phyloP scores from a whole-genome alignment of 2,329 filamentous ascomycete species.

The Diaporthe caulivora region DNA sequence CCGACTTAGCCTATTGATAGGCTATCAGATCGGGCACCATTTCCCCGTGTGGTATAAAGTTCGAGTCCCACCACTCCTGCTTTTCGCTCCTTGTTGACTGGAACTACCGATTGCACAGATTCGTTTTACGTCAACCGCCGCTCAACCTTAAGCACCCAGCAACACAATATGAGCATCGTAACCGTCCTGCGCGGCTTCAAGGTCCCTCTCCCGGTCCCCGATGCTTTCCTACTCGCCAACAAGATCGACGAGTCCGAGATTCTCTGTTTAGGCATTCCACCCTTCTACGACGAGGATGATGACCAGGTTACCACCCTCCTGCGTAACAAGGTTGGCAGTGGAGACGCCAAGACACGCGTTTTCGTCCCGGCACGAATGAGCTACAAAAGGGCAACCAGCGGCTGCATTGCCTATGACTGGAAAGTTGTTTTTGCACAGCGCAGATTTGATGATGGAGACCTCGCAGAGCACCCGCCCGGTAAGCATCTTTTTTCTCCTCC shows the following conservation, averaged over 20 bases:
- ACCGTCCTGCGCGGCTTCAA: constrained; percentile 26
- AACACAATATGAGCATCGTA: constrained; percentile 8
- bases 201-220: constrained; percentile 23
- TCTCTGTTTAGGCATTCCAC: constrained; percentile 15
- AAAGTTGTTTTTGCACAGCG: constrained; percentile 16
- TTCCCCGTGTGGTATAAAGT: no score
- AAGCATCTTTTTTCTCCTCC: no score
- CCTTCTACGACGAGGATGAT: neutral
- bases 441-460: neutral
- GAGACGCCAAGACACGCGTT: constrained; percentile 23
- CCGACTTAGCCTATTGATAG: no score
- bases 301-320: constrained; percentile 19
- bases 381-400: neutral
- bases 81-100: no score
- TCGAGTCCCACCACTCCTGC: no score
- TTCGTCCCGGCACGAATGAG: neutral
- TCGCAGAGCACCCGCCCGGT: neutral
- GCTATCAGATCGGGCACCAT: no score
- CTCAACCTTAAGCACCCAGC: neutral
- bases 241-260: constrained; percentile 12
- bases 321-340: constrained; percentile 5
- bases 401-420: constrained; percentile 26
- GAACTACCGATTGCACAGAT: neutral
- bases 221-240: constrained; percentile 25
- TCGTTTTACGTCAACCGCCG: constrained; percentile 4